A percentile compares a stretch with the other conserved stretches of the same genome.
Evolutionary conservation across 2,329 filamentous ascomycete genomes (phyloP).

Genomic region (Arthrinium puccinioides): DNA sequence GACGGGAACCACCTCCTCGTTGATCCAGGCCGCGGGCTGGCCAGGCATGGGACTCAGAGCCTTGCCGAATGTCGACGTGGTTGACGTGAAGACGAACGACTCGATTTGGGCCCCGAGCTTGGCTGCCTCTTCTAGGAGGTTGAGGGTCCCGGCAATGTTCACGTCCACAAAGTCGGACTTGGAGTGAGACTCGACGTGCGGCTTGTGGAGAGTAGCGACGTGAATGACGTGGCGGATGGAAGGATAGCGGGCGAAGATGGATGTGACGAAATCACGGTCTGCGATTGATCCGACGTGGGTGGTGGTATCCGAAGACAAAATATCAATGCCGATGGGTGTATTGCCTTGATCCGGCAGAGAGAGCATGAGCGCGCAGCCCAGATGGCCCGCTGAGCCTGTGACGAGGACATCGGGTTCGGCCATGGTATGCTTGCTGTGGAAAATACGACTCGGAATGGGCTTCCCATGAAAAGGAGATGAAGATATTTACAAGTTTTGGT

Average conservation of each 20-base stretch:
- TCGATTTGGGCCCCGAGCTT: constrained; percentile 16
- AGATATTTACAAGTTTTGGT: no score
- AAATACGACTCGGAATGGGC: no score
- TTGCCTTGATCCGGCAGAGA: constrained; percentile 29
- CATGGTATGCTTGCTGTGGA: no score
- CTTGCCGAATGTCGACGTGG: constrained; percentile 36
- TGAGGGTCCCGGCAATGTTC: constrained; percentile 35
- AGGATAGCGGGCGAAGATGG: constrained; percentile 21
- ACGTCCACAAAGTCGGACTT: constrained; percentile 35
- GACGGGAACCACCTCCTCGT: constrained; percentile 29
- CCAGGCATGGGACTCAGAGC: constrained; percentile 29
- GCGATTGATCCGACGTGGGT: constrained; percentile 28
- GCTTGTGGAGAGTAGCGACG: constrained; percentile 39
- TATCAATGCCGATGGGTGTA: constrained; percentile 35
- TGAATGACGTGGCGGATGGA: constrained; percentile 34
- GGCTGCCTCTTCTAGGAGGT: constrained; percentile 32
- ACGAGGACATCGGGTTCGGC: constrained; percentile 28
- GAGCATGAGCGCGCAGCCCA: constrained; percentile 38
- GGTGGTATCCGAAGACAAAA: constrained; percentile 29
- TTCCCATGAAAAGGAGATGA: no score
- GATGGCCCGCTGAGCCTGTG: constrained; percentile 38
- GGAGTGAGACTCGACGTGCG: constrained; percentile 36
- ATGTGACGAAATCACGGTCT: constrained; percentile 24
- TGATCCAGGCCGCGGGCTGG: constrained; percentile 34
- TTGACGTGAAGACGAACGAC: constrained; percentile 37